Evolutionary conservation across 768 basidiomycete species (phyloP).

Genomic region (Lactarius hengduanensis): DNA sequence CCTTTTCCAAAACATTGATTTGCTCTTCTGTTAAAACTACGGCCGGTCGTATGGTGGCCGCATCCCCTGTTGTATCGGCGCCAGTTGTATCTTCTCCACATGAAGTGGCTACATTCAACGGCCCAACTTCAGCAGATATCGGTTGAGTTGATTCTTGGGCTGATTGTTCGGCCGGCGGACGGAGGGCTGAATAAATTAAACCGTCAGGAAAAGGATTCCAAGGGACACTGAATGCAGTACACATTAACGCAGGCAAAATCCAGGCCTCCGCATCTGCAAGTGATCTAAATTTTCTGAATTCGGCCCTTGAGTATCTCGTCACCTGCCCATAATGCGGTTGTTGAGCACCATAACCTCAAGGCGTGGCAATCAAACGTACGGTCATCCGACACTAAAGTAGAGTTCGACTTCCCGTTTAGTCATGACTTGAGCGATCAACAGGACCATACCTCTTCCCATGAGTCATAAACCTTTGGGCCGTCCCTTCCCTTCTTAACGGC

Average conservation of each 20-base stretch:
- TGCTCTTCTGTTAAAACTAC: conserved; percentile 55
- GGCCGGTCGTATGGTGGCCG: conserved; percentile 3
- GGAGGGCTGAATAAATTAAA: not conserved
- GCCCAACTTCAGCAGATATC: not conserved
- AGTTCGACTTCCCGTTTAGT: not conserved
- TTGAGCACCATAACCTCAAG: not conserved
- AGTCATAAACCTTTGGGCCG: conserved; percentile 55
- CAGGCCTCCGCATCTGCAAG: conserved; percentile 49
- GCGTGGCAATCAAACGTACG: not conserved
- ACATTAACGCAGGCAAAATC: conserved; percentile 36
- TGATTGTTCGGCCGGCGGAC: not conserved
- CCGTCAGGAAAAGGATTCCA: not conserved
- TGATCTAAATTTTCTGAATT: conserved; percentile 53
- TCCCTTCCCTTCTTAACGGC: conserved; percentile 58
- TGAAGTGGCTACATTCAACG: not conserved
- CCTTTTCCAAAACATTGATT: conserved; percentile 45
- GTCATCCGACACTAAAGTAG: not conserved
- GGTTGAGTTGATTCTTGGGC: not conserved
- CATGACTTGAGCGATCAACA: not conserved
- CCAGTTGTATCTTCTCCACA: not conserved
- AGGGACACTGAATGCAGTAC: conserved; percentile 1
- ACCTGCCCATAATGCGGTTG: conserved; percentile 40
- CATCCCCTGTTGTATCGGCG: not conserved
- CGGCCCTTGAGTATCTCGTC: conserved; percentile 49
- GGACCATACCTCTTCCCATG: conserved; percentile 57